Evolutionary conservation across 805 yeast genomes (phyloP).

Genomic region (Pichia nanzhaoensis): DNA sequence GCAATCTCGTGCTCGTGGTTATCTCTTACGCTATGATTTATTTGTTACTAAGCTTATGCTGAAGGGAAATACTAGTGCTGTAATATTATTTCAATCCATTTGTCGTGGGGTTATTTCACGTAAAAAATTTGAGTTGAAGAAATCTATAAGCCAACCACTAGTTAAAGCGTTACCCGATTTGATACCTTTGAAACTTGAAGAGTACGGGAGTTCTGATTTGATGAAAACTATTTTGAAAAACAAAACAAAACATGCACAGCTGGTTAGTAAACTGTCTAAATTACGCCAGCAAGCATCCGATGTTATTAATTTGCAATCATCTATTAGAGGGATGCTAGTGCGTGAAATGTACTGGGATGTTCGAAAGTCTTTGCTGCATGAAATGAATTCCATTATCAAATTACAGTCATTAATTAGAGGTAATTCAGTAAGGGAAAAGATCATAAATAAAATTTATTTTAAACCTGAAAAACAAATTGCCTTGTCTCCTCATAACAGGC

Average conservation of each 20-base stretch:
- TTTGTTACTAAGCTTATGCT: conserved; percentile 59
- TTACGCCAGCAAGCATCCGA: conserved; percentile 16
- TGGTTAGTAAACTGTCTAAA: conserved; percentile 13
- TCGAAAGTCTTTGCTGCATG: conserved; percentile 17
- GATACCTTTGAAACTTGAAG: background rate
- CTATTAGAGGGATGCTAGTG: conserved; percentile 28
- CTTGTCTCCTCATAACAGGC: background rate
- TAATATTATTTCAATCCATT: conserved; percentile 42
- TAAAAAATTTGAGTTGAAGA: conserved; percentile 3
- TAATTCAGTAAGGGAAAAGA: conserved; percentile 11
- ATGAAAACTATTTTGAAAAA: conserved; percentile 37
- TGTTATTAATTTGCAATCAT: conserved; percentile 31
- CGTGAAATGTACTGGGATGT: conserved; percentile 17
- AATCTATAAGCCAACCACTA: background rate
- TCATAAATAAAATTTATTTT: background rate
- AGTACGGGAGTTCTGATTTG: conserved; percentile 19
- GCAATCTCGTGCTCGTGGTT: conserved; percentile 69
- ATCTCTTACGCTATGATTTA: conserved; percentile 54
- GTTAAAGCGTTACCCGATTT: background rate
- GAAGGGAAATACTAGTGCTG: conserved; percentile 46
- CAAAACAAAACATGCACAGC: conserved; percentile 19
- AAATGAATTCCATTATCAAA: conserved; percentile 22
- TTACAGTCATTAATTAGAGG: conserved; percentile 44
- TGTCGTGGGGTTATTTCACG: conserved; percentile 39
- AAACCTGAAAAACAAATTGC: background rate